These are phyloP conservation scores for Didymella pinodella DNA, from an alignment of 2,329 filamentous ascomycete genomes.

Conservation along the genomic window DNA sequence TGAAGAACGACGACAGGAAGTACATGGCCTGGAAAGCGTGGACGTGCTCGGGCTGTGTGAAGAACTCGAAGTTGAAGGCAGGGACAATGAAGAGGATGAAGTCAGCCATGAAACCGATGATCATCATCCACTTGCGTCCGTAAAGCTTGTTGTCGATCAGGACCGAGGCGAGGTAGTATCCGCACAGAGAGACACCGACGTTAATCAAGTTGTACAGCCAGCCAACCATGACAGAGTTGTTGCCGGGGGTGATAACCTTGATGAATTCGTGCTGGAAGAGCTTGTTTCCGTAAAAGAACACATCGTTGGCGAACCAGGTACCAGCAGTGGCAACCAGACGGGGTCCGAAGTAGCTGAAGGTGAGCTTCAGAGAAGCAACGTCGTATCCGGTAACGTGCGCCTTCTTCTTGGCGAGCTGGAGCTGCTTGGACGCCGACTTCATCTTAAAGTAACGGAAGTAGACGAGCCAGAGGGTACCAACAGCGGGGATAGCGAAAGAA, in stretches of 20 bases:
- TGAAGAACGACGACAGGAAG: conserved; percentile 97
- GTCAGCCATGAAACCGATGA: conserved; percentile 88
- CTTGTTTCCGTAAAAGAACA: conserved; percentile 99
- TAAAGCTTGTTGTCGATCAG: conserved; percentile 97
- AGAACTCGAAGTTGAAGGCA: conserved; percentile 87
- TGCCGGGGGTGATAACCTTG: conserved; percentile 74
- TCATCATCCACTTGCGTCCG: conserved; percentile 95
- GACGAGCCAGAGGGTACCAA: conserved; percentile 91
- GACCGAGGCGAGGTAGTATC: conserved; percentile 90
- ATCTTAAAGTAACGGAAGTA: conserved; percentile 98
- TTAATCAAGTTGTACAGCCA: conserved; percentile 97
- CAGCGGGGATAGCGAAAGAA: conserved; percentile 88
- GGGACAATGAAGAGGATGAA: conserved; percentile 95
- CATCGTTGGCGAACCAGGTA: conserved; percentile 94
- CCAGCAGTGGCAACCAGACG: conserved; percentile 86
- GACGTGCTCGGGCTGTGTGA: conserved; percentile 73
- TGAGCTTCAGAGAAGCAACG: conserved; percentile 78
- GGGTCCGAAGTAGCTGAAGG: conserved; percentile 82
- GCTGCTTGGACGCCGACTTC: conserved; percentile 84
- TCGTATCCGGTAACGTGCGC: conserved; percentile 91
- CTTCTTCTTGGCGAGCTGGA: conserved; percentile 84
- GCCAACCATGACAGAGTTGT: conserved; percentile 77
- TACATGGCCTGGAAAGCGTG: conserved; percentile 98
- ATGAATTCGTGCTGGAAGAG: conserved; percentile 95
- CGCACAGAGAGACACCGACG: conserved; percentile 81